These are phyloP conservation scores for Rubroshorea leprosula DNA, from an alignment of 345 rosid species.

Conservation along the genomic window DNA sequence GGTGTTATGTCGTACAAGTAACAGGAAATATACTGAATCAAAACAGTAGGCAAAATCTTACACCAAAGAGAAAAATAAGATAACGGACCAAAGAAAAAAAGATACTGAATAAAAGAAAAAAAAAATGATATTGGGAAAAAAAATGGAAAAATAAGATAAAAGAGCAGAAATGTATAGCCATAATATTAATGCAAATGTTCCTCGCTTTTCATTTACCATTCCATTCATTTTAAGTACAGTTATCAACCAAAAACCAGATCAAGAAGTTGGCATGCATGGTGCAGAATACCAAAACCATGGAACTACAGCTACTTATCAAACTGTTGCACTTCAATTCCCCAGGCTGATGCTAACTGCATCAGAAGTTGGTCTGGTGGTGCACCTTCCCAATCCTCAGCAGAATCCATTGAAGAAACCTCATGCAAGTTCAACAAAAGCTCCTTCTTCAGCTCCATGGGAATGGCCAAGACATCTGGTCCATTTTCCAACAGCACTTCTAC, in stretches of 20 bases:
- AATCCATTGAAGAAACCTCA: conserved; percentile 70
- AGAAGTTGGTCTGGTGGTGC: conserved; percentile 67
- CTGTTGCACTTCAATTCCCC: conserved; percentile 79
- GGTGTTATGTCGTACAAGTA: too few species aligned
- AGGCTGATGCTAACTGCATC: conserved; percentile 81
- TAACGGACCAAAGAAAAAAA: too few species aligned
- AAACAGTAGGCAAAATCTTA: too few species aligned
- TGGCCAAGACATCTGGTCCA: conserved; percentile 59
- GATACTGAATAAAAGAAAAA: too few species aligned
- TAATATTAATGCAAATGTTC: too few species aligned
- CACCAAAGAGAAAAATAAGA: too few species aligned
- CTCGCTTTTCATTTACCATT: conserved; percentile 3
- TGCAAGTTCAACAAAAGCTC: conserved; percentile 71
- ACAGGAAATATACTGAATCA: too few species aligned
- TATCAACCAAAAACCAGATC: background rate
- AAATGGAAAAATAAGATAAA: too few species aligned
- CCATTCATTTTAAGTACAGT: background rate
- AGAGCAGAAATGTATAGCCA: too few species aligned
- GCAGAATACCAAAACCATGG: conserved; percentile 3
- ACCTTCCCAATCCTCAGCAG: conserved; percentile 97
- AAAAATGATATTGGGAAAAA: too few species aligned
- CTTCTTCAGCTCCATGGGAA: conserved; percentile 80
- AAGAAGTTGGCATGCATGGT: conserved; percentile 7
- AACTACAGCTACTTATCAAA: conserved; percentile 41
- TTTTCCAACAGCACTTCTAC: conserved; percentile 71